Evolutionary conservation across 306 rosid genomes (phyloP), one percentile per base, ranked within the genome.

Genomic region (Quercus ilex): DNA sequence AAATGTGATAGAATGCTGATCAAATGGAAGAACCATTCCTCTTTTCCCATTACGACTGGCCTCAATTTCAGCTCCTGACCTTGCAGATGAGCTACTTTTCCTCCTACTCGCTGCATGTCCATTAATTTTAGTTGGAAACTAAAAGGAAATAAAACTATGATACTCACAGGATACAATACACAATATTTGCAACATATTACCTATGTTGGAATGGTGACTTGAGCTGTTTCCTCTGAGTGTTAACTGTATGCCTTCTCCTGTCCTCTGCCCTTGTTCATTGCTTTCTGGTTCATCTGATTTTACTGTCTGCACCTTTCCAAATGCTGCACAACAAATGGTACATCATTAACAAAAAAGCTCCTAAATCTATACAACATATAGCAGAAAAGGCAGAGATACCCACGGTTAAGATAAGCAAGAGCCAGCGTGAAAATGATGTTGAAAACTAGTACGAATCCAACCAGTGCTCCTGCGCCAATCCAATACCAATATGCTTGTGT

Each of bases 1-100:
- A 75, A 87, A 87, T 59, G 82, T 69, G 59, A 85, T 82, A 41
- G 87, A 85, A 83, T 85, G 82, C 33, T 81, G 85, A 26, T 78
- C 87, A 78, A 87, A 87, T 26, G 91, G 91, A 87, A 87, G 91
- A 68, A 87, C 46, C 88, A 85, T 85, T 80, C 91, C 91, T 46
- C 56, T 83, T 82, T 74, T 82, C 55, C 18, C 75, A 15, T 19
- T 55, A 20, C 8, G 21, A 69, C 6, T 60, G 53, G 33, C 52
- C 31, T 58, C 71, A 19, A 14, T 52, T 26, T 70, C 3, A 69
- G 30, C 79, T 72, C 26, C 71, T 10, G 55, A 3, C 60, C 63
- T 79, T 25, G 56, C 5, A 31, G 46, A 49, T 49, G 53, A 55
- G 56, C 10, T 52, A 38, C 74, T 77, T 65, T 74, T 28, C 15